phyloP scores from a whole-genome alignment of 805 yeast species.

The Ogataea thermomethanolica region DNA sequence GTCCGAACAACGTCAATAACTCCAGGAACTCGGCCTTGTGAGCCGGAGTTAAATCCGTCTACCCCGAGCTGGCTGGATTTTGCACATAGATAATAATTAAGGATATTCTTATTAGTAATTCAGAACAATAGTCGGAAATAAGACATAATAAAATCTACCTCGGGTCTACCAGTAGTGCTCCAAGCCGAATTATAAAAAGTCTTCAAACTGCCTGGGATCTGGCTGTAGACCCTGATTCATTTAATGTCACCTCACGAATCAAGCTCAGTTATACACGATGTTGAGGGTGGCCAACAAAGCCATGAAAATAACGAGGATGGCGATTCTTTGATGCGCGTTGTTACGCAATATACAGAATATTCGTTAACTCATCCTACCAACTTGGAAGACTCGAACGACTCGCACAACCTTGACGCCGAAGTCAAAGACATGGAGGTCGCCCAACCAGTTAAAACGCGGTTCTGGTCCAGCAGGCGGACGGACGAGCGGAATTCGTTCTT shows the following conservation, averaged over 20 bases:
- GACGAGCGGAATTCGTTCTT: conserved; percentile 12
- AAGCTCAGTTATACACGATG: background rate
- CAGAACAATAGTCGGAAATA: too few relatives aligned
- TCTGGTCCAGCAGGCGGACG: conserved; percentile 18
- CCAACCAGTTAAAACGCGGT: conserved; percentile 5
- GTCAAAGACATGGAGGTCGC: conserved; percentile 1
- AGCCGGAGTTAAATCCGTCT: too few relatives aligned
- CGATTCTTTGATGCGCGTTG: conserved; percentile 17
- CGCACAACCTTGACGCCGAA: conserved; percentile 1
- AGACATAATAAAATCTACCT: too few relatives aligned
- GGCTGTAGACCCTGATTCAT: too few relatives aligned
- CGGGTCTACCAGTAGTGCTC: too few relatives aligned
- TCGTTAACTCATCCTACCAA: conserved; percentile 12
- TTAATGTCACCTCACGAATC: background rate
- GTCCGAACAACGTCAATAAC: too few relatives aligned
- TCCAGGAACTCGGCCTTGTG: too few relatives aligned
- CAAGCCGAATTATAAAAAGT: too few relatives aligned
- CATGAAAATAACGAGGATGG: background rate
- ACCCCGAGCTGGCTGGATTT: too few relatives aligned
- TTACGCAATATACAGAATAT: conserved; percentile 25
- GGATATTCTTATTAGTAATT: too few relatives aligned
- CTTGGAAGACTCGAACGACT: conserved; percentile 1
- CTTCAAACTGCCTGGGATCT: too few relatives aligned
- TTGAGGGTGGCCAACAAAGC: background rate
- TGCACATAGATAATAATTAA: too few relatives aligned